Evolutionary conservation across 768 basidiomycete species (phyloP).

Genomic region (Termitomyces sp.): DNA sequence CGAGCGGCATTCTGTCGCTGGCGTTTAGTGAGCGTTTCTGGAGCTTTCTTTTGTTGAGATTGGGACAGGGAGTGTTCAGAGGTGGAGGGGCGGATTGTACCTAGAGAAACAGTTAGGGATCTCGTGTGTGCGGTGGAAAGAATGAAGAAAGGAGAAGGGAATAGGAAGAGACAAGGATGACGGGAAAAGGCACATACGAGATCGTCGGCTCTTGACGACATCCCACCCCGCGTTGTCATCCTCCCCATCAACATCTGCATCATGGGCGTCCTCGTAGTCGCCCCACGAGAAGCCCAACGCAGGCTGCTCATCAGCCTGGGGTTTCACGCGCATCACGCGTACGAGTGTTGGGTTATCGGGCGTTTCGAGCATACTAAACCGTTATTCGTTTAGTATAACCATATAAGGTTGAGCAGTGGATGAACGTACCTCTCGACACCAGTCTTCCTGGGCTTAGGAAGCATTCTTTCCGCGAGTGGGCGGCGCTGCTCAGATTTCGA

Average conservation of each 20-base stretch:
- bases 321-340: constrained; percentile 70
- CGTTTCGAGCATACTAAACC: constrained; percentile 57
- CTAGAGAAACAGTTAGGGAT: constrained; percentile 2
- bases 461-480: constrained; percentile 58
- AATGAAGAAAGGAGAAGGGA: not conserved
- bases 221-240: constrained; percentile 80
- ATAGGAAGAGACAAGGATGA: not conserved
- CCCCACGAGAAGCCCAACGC: constrained; percentile 70
- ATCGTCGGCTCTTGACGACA: constrained; percentile 58
- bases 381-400: too few relatives aligned
- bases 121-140: not conserved
- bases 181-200: not conserved
- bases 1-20: constrained; percentile 69
- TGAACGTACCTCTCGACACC: constrained; percentile 59
- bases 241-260: constrained; percentile 43
- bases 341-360: constrained; percentile 52
- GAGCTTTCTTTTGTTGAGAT: constrained; percentile 23
- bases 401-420: not conserved
- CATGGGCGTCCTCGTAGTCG: constrained; percentile 70
- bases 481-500: constrained; percentile 27
- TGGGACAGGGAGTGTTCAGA: constrained; percentile 5
- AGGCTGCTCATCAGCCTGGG: constrained; percentile 53
- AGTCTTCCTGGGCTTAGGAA: constrained; percentile 65
- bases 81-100: constrained; percentile 12
- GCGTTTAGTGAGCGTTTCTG: constrained; percentile 57